Conservation (phyloP, 495 filamentous ascomycete species). For the Penicillium fimorum region DNA sequence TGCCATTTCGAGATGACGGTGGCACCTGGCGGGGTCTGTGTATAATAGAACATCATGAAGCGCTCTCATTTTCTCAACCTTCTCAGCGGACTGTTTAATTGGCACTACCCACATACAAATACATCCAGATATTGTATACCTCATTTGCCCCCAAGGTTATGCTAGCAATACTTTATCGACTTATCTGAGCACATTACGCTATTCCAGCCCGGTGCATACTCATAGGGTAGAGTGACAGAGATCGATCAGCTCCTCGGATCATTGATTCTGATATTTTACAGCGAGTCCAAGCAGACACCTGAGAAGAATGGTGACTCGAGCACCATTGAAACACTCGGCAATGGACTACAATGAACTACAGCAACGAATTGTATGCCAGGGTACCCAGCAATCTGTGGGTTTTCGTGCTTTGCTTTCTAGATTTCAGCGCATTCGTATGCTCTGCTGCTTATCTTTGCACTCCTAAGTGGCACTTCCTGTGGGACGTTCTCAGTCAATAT, state of each 20-base stretch:
- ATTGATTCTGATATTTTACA: not conserved
- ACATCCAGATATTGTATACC: not conserved
- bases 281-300: not conserved
- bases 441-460: not conserved
- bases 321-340: not conserved
- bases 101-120: not conserved
- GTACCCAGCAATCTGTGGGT: not conserved
- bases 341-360: not conserved
- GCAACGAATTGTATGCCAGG: not conserved
- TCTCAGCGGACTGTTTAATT: not conserved
- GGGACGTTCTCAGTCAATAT: not conserved
- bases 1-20: not conserved
- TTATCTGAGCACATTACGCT: not conserved
- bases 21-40: not conserved
- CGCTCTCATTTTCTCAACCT: not conserved
- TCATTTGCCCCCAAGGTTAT: not conserved
- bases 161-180: not conserved
- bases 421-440: no score
- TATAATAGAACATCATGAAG: constrained; percentile 1
- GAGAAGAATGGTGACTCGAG: not conserved
- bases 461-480: not conserved
- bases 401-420: not conserved
- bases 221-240: not conserved
- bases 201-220: not conserved
- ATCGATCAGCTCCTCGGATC: not conserved